phyloP scores from a whole-genome alignment of 2,329 filamentous ascomycete species.

The Parafenestella ontariensis region DNA sequence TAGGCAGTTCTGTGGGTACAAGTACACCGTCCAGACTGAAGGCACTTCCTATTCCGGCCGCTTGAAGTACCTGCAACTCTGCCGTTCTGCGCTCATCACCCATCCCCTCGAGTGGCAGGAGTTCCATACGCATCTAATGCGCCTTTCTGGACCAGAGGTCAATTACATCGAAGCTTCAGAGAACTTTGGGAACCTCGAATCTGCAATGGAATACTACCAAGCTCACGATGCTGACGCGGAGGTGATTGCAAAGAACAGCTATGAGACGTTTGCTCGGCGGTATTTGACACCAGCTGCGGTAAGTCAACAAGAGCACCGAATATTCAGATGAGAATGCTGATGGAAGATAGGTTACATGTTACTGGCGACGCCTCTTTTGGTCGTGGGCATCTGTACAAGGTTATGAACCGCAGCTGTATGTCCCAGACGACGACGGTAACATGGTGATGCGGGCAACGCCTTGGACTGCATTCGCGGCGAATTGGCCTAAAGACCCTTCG shows the following conservation, averaged over 20 bases:
- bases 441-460: conserved; percentile 40
- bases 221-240: conserved; percentile 39
- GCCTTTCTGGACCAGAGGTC: conserved; percentile 36
- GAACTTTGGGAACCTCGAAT: conserved; percentile 41
- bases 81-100: conserved; percentile 45
- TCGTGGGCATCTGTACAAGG: conserved; percentile 40
- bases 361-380: conserved; percentile 43
- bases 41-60: conserved; percentile 62
- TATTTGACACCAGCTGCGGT: conserved; percentile 44
- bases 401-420: conserved; percentile 39
- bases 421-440: conserved; percentile 29
- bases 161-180: conserved; percentile 43
- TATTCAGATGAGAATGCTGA: neutral
- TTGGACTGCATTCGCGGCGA: conserved; percentile 45
- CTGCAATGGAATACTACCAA: conserved; percentile 42
- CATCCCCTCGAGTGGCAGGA: conserved; percentile 45
- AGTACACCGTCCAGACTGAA: conserved; percentile 62
- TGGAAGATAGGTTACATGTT: conserved; percentile 35
- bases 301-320: conserved; percentile 3
- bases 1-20: conserved; percentile 52
- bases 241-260: conserved; percentile 39
- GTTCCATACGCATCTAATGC: conserved; percentile 45
- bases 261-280: conserved; percentile 39
- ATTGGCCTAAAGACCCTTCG: conserved; percentile 42
- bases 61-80: conserved; percentile 62